Percentiles rank a stretch among this genome's conserved stretches.
Conservation (phyloP, 495 filamentous ascomycete genomes). For the Lentithecium fluviatile region DNA sequence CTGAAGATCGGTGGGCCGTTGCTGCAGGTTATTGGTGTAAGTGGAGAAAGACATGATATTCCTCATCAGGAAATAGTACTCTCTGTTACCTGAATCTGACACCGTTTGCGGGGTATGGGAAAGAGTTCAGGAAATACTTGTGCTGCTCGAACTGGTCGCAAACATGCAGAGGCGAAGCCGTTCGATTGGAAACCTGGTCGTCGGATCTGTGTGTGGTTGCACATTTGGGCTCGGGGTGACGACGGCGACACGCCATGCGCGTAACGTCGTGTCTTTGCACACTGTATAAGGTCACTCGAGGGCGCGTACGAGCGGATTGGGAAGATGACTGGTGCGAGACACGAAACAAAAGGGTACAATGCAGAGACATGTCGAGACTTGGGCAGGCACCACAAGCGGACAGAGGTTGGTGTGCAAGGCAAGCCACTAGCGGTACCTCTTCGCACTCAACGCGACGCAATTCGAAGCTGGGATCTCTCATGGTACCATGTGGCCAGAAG, state of each 20-base stretch:
- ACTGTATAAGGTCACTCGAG: slow-evolving; percentile 16
- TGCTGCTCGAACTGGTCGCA: slow-evolving; percentile 2
- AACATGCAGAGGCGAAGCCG: slow-evolving; percentile 29
- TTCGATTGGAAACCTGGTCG: slow-evolving; percentile 31
- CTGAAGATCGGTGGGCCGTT: not conserved
- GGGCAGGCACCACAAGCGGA: not conserved
- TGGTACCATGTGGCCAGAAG: slow-evolving; percentile 8
- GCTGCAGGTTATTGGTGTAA: not conserved
- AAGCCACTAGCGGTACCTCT: not conserved
- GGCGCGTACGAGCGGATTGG: not conserved
- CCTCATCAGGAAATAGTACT: not conserved
- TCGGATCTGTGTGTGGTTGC: slow-evolving; percentile 27
- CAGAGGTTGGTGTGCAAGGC: not conserved
- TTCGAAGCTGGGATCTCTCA: not conserved
- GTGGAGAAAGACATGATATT: not conserved
- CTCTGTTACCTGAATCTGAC: not conserved
- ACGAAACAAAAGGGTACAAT: slow-evolving; percentile 11
- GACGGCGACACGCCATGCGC: slow-evolving; percentile 32
- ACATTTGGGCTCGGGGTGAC: slow-evolving; percentile 17
- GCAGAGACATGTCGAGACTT: slow-evolving; percentile 4
- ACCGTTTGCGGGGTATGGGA: slow-evolving; percentile 22
- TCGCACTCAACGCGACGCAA: not conserved
- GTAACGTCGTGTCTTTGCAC: slow-evolving; percentile 29
- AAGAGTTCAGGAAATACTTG: slow-evolving; percentile 2
- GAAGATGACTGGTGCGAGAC: slow-evolving; percentile 6